Base-by-base conservation (phyloP, 192 early-diverging fungal genomes). In the Rhizoclosmatium globosum region DNA sequence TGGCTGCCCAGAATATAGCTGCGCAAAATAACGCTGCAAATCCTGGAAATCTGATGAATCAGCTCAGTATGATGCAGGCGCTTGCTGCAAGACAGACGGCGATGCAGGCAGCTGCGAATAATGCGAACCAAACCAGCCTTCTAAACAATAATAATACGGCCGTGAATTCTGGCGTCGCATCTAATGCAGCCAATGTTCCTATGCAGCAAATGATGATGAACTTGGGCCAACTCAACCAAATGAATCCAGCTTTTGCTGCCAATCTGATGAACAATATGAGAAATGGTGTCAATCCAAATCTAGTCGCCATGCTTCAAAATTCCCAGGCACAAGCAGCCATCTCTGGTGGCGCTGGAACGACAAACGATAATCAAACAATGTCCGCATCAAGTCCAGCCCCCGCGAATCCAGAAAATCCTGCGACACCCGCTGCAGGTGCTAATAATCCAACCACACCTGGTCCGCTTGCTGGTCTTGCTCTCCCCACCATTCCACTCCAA, bases 341-440 rank as follows among this genome's bases (percentile, higher is more conserved):
- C 31, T 31, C 31, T 68, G 42, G 66, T 43, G 42, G 44, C 44
- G 45, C 19, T 11, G 21, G 7, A 39, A n/a, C 4, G 21, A 6
- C 4, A 38, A 9, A 64, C 66, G 6, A 68, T 17, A 41, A n/a
- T 43, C 38, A 43, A 48, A 11, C 70, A 71, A 48, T 48, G n/a
- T 56, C 17, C n/a, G 47, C 70, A 2, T 38, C 70, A 43, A 72
- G 38, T 57, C 57, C 73, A 60, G 45, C 60, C 58, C n/a, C 73
- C 19, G 39, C 47, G 7, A 45, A n/a, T 43, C 39, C 73, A 15
- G 43, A 19, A 13, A 68, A 43, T 23, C 66, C 66, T 43, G 44
- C 66, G 19, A 47, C 38, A 44, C 21, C 45, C 66, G 66, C 39
- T 13, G 43, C 66, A 3, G 44, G 17, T 6, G 6, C 21, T 9